Conservation (phyloP, 176 grass and related monocot species). For the Poa annua region DNA sequence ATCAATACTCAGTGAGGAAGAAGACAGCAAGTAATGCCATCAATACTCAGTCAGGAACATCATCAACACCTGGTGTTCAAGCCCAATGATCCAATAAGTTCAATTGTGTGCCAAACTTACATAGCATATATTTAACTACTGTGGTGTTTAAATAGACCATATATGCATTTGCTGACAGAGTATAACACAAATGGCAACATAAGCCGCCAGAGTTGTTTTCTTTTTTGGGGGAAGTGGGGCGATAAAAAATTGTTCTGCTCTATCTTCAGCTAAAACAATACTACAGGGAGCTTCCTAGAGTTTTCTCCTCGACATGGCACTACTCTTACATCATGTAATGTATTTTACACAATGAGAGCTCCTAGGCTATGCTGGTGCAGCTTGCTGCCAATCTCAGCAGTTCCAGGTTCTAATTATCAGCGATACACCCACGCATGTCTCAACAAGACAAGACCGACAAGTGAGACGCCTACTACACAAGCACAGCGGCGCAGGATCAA, state of each 20-base stretch:
- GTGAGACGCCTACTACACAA: conserved; percentile 22
- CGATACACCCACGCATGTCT: not conserved
- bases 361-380: not conserved
- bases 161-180: too few relatives aligned
- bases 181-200: too few relatives aligned
- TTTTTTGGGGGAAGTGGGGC: too few relatives aligned
- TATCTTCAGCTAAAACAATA: conserved; percentile 14
- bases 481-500: conserved; percentile 16
- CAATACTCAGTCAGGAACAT: too few relatives aligned
- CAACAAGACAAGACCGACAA: conserved; percentile 31
- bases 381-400: conserved; percentile 15
- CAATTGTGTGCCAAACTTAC: too few relatives aligned
- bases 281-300: not conserved
- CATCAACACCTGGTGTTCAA: too few relatives aligned
- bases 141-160: too few relatives aligned
- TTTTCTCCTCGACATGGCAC: not conserved
- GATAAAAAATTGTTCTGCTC: not conserved
- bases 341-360: not conserved
- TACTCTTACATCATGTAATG: not conserved
- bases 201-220: too few relatives aligned
- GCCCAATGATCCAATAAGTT: too few relatives aligned
- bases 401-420: not conserved
- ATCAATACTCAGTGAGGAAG: too few relatives aligned
- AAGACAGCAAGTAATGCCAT: too few relatives aligned
- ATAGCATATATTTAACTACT: too few relatives aligned